Percentiles rank a stretch among this genome's conserved stretches.
Evolutionary conservation across 2,329 filamentous ascomycete species (phyloP).

Genomic region (Myriosclerotinia duriaeana): DNA sequence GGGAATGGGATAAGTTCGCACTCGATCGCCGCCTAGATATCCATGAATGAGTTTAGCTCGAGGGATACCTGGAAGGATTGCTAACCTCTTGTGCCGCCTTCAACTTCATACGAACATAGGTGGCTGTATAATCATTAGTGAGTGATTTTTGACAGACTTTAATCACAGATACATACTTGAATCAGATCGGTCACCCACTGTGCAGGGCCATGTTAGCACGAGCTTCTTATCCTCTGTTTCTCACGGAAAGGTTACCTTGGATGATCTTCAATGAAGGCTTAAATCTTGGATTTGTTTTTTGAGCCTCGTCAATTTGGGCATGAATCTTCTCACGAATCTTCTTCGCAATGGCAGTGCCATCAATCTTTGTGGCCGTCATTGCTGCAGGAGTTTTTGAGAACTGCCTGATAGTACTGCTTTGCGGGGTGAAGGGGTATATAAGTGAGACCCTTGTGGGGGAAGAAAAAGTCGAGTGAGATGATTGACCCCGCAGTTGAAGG

Average conservation of each 20-base stretch:
- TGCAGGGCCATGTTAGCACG: slow-evolving; percentile 29
- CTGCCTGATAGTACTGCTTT: slow-evolving; percentile 25
- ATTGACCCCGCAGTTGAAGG: slow-evolving; percentile 35
- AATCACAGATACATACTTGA: slow-evolving; percentile 63
- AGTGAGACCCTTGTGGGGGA: slow-evolving; percentile 29
- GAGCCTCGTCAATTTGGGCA: slow-evolving; percentile 75
- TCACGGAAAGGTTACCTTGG: slow-evolving; percentile 61
- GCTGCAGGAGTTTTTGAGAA: slow-evolving; percentile 55
- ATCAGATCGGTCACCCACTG: slow-evolving; percentile 90
- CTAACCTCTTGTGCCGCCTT: slow-evolving; percentile 90
- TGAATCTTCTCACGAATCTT: slow-evolving; percentile 80
- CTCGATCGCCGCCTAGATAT: slow-evolving; percentile 75
- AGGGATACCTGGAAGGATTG: slow-evolving; percentile 25
- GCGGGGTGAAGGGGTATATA: background rate
- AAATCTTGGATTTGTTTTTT: slow-evolving; percentile 81
- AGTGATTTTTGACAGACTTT: background rate
- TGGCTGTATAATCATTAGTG: slow-evolving; percentile 54
- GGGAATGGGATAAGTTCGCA: slow-evolving; percentile 85
- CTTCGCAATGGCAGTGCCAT: slow-evolving; percentile 94
- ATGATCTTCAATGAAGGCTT: slow-evolving; percentile 90
- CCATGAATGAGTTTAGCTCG: slow-evolving; percentile 27
- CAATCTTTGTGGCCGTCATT: slow-evolving; percentile 90
- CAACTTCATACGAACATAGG: slow-evolving; percentile 99
- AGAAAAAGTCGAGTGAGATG: slow-evolving; percentile 25
- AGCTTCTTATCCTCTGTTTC: background rate